Evolutionary conservation across 345 rosid genomes (phyloP).

Genomic region (Gossypioides kirkii): DNA sequence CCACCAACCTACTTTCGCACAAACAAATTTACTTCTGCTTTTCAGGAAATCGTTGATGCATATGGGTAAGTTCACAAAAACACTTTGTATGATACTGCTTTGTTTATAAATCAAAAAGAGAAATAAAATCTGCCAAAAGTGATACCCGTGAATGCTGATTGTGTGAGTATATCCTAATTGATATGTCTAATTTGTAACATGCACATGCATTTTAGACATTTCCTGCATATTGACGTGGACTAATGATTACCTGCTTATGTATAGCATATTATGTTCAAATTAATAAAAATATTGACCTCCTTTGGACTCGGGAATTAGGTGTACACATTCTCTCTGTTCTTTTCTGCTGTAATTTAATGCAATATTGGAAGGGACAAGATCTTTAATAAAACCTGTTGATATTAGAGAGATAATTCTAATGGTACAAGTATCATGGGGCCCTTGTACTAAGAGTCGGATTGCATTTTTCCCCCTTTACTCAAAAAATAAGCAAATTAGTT

Average conservation of each 20-base stretch:
- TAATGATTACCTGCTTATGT: not conserved
- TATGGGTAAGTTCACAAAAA: conserved; percentile 65
- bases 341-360: not conserved
- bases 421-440: not conserved
- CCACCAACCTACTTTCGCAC: conserved; percentile 93
- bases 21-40: conserved; percentile 83
- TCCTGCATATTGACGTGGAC: not conserved
- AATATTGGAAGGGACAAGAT: not conserved
- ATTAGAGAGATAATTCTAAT: not conserved
- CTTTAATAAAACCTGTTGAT: not conserved
- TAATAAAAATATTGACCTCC: not conserved
- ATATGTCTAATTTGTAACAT: not conserved
- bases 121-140: not conserved
- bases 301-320: not conserved
- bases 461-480: too few relatives aligned
- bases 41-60: conserved; percentile 96
- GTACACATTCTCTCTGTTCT: not conserved
- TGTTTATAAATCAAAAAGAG: not conserved
- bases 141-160: not conserved
- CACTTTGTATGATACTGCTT: conserved; percentile 11
- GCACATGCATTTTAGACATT: not conserved
- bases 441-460: too few relatives aligned
- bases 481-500: too few relatives aligned
- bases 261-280: not conserved
- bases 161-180: not conserved